Evolutionary conservation across 2,329 filamentous ascomycete species (phyloP).

Genomic region (Plenodomus lindquistii): DNA sequence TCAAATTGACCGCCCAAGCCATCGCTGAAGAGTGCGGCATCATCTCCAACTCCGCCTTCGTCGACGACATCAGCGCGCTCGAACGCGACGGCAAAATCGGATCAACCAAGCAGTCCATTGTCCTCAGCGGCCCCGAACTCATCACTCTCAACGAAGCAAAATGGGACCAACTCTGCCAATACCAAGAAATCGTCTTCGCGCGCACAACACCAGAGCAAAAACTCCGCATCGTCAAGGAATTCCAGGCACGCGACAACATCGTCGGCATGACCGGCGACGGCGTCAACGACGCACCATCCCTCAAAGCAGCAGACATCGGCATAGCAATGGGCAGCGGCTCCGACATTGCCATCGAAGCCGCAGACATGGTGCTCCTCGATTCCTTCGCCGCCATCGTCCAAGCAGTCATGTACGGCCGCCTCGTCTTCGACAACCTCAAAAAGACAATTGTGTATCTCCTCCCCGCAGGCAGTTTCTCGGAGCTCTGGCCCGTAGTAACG

Average conservation of each 20-base stretch:
- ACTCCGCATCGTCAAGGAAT: conserved; percentile 75
- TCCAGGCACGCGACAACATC: conserved; percentile 63
- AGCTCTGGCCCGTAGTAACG: conserved; percentile 75
- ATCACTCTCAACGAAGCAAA: conserved; percentile 67
- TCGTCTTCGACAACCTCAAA: conserved; percentile 80
- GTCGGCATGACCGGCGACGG: conserved; percentile 58
- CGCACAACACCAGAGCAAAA: conserved; percentile 77
- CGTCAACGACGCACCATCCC: conserved; percentile 57
- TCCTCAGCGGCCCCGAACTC: conserved; percentile 55
- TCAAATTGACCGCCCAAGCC: conserved; percentile 72
- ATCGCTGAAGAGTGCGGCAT: conserved; percentile 76
- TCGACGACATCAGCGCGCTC: conserved; percentile 61
- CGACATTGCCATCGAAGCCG: conserved; percentile 65
- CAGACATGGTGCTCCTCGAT: conserved; percentile 67
- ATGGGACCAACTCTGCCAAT: conserved; percentile 67
- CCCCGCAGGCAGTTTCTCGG: conserved; percentile 73
- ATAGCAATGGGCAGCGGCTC: conserved; percentile 63
- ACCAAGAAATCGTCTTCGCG: conserved; percentile 76
- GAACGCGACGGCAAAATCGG: conserved; percentile 37
- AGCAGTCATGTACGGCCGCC: conserved; percentile 71
- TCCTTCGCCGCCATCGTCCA: conserved; percentile 73
- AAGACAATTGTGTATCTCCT: conserved; percentile 77
- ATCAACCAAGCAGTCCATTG: conserved; percentile 30
- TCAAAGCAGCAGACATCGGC: conserved; percentile 63
- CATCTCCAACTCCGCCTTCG: conserved; percentile 56